A percentile compares a stretch with the other conserved stretches of the same genome.
These are phyloP conservation scores for Solanum appendiculatum DNA, from an alignment of 257 asterid species.

Conservation along the genomic window DNA sequence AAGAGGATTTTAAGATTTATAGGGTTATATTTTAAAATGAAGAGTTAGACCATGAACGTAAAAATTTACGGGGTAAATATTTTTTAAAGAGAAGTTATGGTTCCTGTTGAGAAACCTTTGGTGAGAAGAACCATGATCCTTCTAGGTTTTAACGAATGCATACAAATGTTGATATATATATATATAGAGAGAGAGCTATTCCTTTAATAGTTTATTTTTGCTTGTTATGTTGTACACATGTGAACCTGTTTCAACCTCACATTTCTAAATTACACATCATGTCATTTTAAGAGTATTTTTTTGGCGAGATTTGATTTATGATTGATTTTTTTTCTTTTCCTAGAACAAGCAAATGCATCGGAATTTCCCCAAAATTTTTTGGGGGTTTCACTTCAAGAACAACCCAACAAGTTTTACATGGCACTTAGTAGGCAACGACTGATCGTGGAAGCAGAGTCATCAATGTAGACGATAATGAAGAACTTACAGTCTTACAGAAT, in stretches of 20 bases:
- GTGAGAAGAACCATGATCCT: too few species aligned
- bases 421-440: constrained; percentile 76
- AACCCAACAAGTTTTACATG: constrained; percentile 66
- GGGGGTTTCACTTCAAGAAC: constrained; percentile 86
- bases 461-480: constrained; percentile 85
- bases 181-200: too few species aligned
- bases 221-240: background rate
- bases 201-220: too few species aligned
- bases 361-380: constrained; percentile 74
- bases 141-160: too few species aligned
- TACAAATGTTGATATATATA: too few species aligned
- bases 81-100: background rate
- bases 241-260: background rate
- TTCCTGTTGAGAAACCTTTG: too few species aligned
- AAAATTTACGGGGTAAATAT: too few species aligned
- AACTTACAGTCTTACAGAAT: constrained; percentile 34
- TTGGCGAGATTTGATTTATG: background rate
- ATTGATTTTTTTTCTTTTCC: background rate
- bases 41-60: too few species aligned
- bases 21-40: background rate
- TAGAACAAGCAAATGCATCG: constrained; percentile 43
- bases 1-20: too few species aligned
- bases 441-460: constrained; percentile 76
- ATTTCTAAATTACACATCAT: background rate
- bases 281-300: background rate